Base-by-base conservation (phyloP, 1,284 basidiomycete species). In the Apiotrichum veenhuisii region DNA sequence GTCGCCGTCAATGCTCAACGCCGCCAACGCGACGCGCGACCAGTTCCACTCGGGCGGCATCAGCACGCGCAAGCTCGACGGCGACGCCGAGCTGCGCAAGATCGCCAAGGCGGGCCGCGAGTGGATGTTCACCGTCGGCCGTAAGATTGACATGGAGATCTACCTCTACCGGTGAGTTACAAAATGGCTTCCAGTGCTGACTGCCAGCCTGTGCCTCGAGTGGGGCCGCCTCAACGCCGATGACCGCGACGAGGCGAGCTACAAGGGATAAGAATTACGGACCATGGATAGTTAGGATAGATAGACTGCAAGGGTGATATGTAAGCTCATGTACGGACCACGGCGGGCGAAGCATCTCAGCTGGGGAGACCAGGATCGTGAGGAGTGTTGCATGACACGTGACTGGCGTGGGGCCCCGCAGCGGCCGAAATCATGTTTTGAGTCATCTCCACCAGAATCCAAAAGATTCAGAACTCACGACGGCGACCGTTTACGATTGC, bases 41-140 rank as follows among this genome's bases (percentile, higher is more conserved):
- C 60, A 65, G 17, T 77, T 76, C 58, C 72, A 73, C 50, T 62
- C 70, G 15, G 67, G 74, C 2, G 69, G 71, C 0, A 46, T 59
- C 68, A 79, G 68, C 65, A 80, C 71, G 61, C 78, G 46, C 62
- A 67, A 69, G 50, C 73, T 83, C 18, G 84, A 91, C 63, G 87
- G 87, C 1, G 91, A 96, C 71, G 80, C 80, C 43, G 82, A 87
- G 57, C 76, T 93, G 55, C 80, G 84, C 45, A 83, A 89, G 66
- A 94, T 96, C 53, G 91, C 91, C 1, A 80, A 85, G 46, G 89
- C 89, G 1, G 92, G 93, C 17, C 86, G 91, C 68, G 83, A 89
- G 58, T 96, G 93, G 93, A 91, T 88, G 78, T 83, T 84, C 69
- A 87, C 84, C 3, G 81, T 91, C 46, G 89, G 88, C 37, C 79